These are phyloP conservation scores for Alternaria ethzedia DNA, from an alignment of 2,329 filamentous ascomycete species.

Conservation along the genomic window DNA sequence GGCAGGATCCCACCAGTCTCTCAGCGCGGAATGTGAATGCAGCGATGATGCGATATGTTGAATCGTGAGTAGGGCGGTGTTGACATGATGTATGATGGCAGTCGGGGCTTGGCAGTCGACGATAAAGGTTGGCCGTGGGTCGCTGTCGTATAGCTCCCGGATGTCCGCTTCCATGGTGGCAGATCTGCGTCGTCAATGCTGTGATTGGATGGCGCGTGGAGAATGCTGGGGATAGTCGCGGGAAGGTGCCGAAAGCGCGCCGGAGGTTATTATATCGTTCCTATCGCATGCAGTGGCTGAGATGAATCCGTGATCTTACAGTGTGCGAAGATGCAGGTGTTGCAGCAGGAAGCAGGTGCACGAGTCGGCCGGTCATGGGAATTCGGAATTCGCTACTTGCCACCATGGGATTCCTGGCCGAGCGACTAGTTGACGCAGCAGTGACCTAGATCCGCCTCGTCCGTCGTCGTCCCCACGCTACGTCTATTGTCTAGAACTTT, in stretches of 20 bases:
- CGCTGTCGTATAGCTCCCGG: conserved; percentile 15
- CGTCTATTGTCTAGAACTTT: not conserved
- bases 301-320: not conserved
- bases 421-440: conserved; percentile 1
- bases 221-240: not conserved
- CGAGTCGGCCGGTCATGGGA: not conserved
- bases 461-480: not conserved
- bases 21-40: conserved; percentile 6
- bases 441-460: not conserved
- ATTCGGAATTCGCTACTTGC: not conserved
- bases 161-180: conserved; percentile 15
- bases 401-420: conserved; percentile 4
- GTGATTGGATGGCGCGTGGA: conserved; percentile 2
- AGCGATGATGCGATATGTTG: conserved; percentile 10
- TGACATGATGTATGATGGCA: conserved; percentile 12
- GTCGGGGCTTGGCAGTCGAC: conserved; percentile 12
- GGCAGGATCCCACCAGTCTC: conserved; percentile 22
- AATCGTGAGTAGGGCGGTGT: conserved; percentile 11
- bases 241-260: not conserved
- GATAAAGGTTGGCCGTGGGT: conserved; percentile 20
- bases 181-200: conserved; percentile 4
- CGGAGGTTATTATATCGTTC: not conserved
- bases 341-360: not conserved
- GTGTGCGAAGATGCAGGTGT: not conserved
- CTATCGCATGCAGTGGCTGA: not conserved